Evolutionary conservation across 176 grass and related monocot species (phyloP).

Genomic region (Aegilops longissima): DNA sequence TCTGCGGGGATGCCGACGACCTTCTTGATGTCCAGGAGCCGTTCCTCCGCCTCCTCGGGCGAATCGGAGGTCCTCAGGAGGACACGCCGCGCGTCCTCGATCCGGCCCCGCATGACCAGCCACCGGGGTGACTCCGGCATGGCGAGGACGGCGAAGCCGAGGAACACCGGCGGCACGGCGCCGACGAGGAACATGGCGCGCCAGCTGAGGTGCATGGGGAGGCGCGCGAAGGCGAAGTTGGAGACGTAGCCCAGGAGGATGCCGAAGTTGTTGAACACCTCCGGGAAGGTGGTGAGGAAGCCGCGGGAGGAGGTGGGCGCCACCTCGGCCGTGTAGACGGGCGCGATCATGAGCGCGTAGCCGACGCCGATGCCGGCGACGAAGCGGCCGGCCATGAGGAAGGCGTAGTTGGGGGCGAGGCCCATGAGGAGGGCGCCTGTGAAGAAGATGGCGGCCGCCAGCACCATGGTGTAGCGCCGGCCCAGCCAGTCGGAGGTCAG

Average conservation of each 20-base stretch:
- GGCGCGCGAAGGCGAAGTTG: slow-evolving; percentile 86
- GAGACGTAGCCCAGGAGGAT: slow-evolving; percentile 87
- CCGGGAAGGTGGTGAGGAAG: slow-evolving; percentile 78
- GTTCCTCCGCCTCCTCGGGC: slow-evolving; percentile 54
- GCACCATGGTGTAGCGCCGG: slow-evolving; percentile 77
- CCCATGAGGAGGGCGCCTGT: slow-evolving; percentile 74
- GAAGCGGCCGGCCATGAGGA: slow-evolving; percentile 85
- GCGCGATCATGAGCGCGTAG: slow-evolving; percentile 74
- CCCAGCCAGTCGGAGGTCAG: slow-evolving; percentile 86
- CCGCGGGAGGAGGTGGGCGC: slow-evolving; percentile 72
- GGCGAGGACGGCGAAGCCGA: slow-evolving; percentile 61
- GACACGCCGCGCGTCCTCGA: slow-evolving; percentile 61
- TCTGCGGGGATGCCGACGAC: slow-evolving; percentile 55
- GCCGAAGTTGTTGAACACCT: slow-evolving; percentile 89
- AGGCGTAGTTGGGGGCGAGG: slow-evolving; percentile 58
- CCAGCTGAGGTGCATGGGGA: slow-evolving; percentile 72
- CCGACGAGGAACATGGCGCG: slow-evolving; percentile 84
- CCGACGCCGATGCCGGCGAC: slow-evolving; percentile 87
- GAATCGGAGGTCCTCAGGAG: slow-evolving; percentile 66
- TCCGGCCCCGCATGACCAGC: slow-evolving; percentile 90
- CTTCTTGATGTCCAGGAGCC: slow-evolving; percentile 67
- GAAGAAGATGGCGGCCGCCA: slow-evolving; percentile 85
- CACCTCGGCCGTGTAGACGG: slow-evolving; percentile 89
- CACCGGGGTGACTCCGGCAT: slow-evolving; percentile 97
- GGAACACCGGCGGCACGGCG: slow-evolving; percentile 80